Evolutionary conservation across 2,329 filamentous ascomycete species (phyloP).

Genomic region (Cladophialophora yegresii): DNA sequence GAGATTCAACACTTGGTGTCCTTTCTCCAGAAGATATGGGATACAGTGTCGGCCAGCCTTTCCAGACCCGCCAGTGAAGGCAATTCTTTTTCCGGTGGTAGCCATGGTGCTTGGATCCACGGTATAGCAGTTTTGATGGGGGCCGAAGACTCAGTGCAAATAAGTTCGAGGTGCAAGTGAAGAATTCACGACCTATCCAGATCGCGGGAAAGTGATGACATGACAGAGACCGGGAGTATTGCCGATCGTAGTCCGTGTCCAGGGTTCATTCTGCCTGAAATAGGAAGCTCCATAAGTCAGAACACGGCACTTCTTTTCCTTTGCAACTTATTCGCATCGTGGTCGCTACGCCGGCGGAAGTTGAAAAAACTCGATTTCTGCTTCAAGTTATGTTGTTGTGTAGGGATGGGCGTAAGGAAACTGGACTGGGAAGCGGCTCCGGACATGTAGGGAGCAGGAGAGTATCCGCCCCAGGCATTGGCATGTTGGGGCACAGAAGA

Average conservation of each 20-base stretch:
- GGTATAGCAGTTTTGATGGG: neutral
- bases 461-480: constrained; percentile 18
- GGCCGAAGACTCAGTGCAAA: neutral
- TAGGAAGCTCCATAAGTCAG: constrained; percentile 35
- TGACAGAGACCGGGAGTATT: constrained; percentile 16
- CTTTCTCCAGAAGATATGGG: constrained; percentile 53
- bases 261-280: constrained; percentile 10
- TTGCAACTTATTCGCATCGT: constrained; percentile 40
- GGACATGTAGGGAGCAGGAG: constrained; percentile 37
- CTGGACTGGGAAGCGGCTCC: constrained; percentile 33
- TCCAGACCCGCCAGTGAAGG: constrained; percentile 59
- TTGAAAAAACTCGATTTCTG: constrained; percentile 52
- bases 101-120: constrained; percentile 18
- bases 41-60: constrained; percentile 60
- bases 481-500: constrained; percentile 7
- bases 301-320: constrained; percentile 54
- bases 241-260: constrained; percentile 21
- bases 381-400: constrained; percentile 33
- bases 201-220: constrained; percentile 25
- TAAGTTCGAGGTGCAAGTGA: neutral
- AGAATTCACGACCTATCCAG: neutral
- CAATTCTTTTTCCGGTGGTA: constrained; percentile 45
- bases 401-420: constrained; percentile 26
- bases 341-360: constrained; percentile 44
- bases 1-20: constrained; percentile 59